Evolutionary conservation across 805 yeast genomes (phyloP), one percentile per base, ranked within the genome.

Genomic region (Brettanomyces bruxellensis): DNA sequence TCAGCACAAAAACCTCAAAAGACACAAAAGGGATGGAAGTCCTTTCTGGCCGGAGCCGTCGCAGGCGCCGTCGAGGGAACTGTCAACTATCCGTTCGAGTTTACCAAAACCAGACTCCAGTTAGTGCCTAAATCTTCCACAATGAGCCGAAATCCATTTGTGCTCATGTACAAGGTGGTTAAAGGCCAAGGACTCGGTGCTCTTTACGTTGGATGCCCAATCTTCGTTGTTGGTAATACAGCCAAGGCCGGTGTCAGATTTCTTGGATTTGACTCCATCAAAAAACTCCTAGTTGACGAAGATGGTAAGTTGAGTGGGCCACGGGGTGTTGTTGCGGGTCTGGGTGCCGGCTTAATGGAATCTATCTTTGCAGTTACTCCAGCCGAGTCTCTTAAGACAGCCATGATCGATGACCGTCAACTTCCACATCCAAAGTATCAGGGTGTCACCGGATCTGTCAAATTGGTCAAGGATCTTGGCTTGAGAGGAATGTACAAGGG

Each of bases 61-160:
- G 99, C 98, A 0, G 99, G 98, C 48, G 98, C 96, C 25, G 81
- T 90, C 32, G 99, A 91, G 67, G 96, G 96, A 34, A 79, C 79
- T 37, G 74, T 86, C 41, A 91, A 98, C 0, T 91, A 89, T 63
- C 99, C 99, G 3, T 93, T 93, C 65, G 99, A 91, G 65, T 91
- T 90, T 68, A 96, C 98, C 41, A 91, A 91, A 61, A 91, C 99
- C 3, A 72, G 98, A 51, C 71, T 93, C 40, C 99, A 91, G 67
- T 73, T 91, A 47, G 80, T 81, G 34, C 83, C 79, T 55, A 83
- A 82, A 60, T 58, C 78, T 1, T 68, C 83, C 12, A 79, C 67
- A 45, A 73, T 79, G 12, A 81, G 95, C 3, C 72, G 90, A 54
- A 91, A 93, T 60, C 99, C 99, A 34, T 64, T 91, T 46, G 83